Evolutionary conservation across 208 protist genomes (phyloP).

Genomic region (Crithidia fasciculata): DNA sequence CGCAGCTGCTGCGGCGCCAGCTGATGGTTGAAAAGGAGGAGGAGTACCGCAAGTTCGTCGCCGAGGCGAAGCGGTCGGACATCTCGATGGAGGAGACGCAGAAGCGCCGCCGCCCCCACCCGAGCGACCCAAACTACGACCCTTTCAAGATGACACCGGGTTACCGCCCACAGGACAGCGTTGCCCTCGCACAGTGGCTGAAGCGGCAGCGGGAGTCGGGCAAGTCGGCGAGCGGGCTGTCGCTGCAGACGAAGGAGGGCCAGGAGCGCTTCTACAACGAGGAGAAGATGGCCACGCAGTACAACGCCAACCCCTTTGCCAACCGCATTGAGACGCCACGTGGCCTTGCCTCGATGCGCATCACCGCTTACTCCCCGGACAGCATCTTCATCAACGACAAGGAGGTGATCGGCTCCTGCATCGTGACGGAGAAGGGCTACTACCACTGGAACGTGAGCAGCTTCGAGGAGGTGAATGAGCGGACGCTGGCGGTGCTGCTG

Average conservation of each 20-base stretch:
- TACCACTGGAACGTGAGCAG: slow-evolving; percentile 91
- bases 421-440: slow-evolving; percentile 86
- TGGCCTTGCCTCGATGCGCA: slow-evolving; percentile 70
- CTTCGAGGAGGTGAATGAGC: slow-evolving; percentile 89
- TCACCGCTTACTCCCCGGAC: slow-evolving; percentile 89
- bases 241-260: slow-evolving; percentile 80
- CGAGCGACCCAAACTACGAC: slow-evolving; percentile 89
- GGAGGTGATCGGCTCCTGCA: slow-evolving; percentile 92
- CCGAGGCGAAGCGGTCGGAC: slow-evolving; percentile 79
- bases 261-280: slow-evolving; percentile 93
- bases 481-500: slow-evolving; percentile 80
- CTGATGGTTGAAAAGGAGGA: slow-evolving; percentile 89
- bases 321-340: slow-evolving; percentile 80
- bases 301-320: slow-evolving; percentile 87
- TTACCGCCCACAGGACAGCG: slow-evolving; percentile 86
- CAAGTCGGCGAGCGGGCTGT: slow-evolving; percentile 71
- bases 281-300: slow-evolving; percentile 93
- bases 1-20: slow-evolving; percentile 76
- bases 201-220: slow-evolving; percentile 88
- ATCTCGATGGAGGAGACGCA: slow-evolving; percentile 57
- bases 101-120: slow-evolving; percentile 80
- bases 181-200: slow-evolving; percentile 84
- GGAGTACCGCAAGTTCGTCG: slow-evolving; percentile 87
- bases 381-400: slow-evolving; percentile 90
- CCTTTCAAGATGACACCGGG: slow-evolving; percentile 86